Percentiles rank a stretch among this genome's conserved stretches.
phyloP scores from a whole-genome alignment of 1,284 basidiomycete genomes.

The Psilocybe mexicana region DNA sequence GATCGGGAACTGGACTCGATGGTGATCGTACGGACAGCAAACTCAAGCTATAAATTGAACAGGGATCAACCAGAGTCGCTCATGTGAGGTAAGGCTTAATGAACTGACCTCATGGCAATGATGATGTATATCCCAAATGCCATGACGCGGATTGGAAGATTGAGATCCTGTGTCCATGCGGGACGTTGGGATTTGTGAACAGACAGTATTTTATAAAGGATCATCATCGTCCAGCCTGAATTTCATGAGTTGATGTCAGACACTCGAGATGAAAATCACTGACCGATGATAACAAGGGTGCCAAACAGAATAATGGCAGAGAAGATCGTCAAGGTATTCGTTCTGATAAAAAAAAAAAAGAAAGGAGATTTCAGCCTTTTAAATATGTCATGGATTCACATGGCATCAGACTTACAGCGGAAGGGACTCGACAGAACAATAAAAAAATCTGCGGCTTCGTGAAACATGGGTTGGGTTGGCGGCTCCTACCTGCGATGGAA shows the following conservation, averaged over 20 bases:
- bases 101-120: conserved; percentile 40
- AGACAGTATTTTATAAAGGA: conserved; percentile 39
- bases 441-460: conserved; percentile 49
- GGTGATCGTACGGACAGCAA: conserved; percentile 44
- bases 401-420: conserved; percentile 30
- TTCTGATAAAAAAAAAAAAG: conserved; percentile 25
- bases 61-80: not conserved
- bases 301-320: conserved; percentile 33
- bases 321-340: conserved; percentile 39
- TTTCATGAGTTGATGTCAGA: not conserved
- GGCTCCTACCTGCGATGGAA: conserved; percentile 37
- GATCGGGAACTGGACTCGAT: conserved; percentile 43
- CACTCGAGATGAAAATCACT: not conserved
- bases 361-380: not conserved
- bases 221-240: conserved; percentile 41
- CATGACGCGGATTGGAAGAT: conserved; percentile 42
- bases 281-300: conserved; percentile 14
- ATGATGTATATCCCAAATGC: conserved; percentile 44
- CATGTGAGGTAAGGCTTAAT: not conserved
- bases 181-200: conserved; percentile 22
- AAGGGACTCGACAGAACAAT: conserved; percentile 45
- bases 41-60: conserved; percentile 35
- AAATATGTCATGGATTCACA: not conserved
- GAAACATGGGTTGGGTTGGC: conserved; percentile 38
- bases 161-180: conserved; percentile 38